A percentile compares a stretch with the other conserved stretches of the same genome.
phyloP scores from a whole-genome alignment of 208 protist species.

The Balamuthia mandrillaris region DNA sequence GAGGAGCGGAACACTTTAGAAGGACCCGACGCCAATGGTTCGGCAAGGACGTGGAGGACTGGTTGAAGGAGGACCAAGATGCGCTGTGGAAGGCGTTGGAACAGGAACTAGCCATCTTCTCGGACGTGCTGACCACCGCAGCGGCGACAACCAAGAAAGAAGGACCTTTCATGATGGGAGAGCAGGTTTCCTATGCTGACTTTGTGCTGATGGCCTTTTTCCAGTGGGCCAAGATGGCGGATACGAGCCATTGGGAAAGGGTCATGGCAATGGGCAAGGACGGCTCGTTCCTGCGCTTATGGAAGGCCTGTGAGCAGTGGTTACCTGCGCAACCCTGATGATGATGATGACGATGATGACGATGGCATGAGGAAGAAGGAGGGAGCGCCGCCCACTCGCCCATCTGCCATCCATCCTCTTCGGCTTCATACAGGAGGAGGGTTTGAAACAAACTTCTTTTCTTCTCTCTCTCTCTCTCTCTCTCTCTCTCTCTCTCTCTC shows the following conservation, averaged over 20 bases:
- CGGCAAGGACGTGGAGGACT: neutral
- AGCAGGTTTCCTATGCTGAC: neutral
- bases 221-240: neutral
- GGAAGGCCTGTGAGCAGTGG: neutral
- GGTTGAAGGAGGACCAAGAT: neutral
- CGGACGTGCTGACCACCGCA: neutral
- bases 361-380: too few species aligned
- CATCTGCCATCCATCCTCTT: too few species aligned
- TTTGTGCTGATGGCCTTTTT: neutral
- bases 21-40: neutral
- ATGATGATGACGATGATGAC: too few species aligned
- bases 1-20: slow-evolving; percentile 1
- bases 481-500: too few species aligned
- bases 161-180: neutral
- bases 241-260: neutral
- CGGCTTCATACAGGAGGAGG: too few species aligned
- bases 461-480: too few species aligned
- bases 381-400: too few species aligned
- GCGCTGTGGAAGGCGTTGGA: neutral
- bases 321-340: neutral
- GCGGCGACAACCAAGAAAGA: too few species aligned
- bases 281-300: neutral
- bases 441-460: too few species aligned
- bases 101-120: neutral
- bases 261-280: neutral